A percentile compares a stretch with the other conserved stretches of the same genome.
phyloP scores from a whole-genome alignment of 2,329 filamentous ascomycete species.

The Fusarium burgessii region DNA sequence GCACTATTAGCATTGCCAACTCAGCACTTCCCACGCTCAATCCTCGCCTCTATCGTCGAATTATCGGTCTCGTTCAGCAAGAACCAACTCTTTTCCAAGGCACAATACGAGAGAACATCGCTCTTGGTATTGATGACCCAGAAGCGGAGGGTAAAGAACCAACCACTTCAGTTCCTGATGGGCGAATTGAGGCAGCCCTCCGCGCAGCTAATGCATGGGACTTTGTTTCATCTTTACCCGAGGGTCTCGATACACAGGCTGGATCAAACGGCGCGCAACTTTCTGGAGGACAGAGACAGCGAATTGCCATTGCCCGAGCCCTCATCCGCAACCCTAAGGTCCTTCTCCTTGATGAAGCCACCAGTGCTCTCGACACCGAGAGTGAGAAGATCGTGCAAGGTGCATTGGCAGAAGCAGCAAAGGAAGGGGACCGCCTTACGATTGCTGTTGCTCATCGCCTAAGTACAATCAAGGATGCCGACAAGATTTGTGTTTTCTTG shows the following conservation, averaged over 20 bases:
- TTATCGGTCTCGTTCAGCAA: constrained; percentile 68
- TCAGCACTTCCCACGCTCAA: constrained; percentile 57
- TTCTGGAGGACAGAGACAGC: constrained; percentile 76
- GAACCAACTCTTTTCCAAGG: constrained; percentile 79
- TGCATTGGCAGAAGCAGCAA: constrained; percentile 79
- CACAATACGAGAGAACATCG: constrained; percentile 85
- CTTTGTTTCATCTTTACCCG: constrained; percentile 54
- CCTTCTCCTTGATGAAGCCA: constrained; percentile 45
- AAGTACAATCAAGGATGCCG: constrained; percentile 85
- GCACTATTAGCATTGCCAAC: constrained; percentile 61
- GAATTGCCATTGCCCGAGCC: constrained; percentile 75
- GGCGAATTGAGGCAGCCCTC: constrained; percentile 59
- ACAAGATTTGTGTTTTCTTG: constrained; percentile 72
- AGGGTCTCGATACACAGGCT: constrained; percentile 69
- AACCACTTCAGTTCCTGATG: constrained; percentile 33
- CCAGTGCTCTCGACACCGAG: constrained; percentile 46
- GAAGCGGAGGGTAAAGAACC: constrained; percentile 13
- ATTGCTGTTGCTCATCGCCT: constrained; percentile 85
- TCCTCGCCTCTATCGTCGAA: constrained; percentile 62
- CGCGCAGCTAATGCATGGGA: constrained; percentile 63
- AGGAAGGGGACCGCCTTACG: constrained; percentile 68
- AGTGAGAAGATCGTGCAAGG: constrained; percentile 71
- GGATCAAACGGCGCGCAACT: constrained; percentile 74
- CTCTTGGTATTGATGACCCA: constrained; percentile 43
- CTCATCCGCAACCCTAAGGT: constrained; percentile 56